Evolutionary conservation across 2,329 filamentous ascomycete species (phyloP), one percentile per base, ranked within the genome.

Genomic region (Aspergillus sergii): DNA sequence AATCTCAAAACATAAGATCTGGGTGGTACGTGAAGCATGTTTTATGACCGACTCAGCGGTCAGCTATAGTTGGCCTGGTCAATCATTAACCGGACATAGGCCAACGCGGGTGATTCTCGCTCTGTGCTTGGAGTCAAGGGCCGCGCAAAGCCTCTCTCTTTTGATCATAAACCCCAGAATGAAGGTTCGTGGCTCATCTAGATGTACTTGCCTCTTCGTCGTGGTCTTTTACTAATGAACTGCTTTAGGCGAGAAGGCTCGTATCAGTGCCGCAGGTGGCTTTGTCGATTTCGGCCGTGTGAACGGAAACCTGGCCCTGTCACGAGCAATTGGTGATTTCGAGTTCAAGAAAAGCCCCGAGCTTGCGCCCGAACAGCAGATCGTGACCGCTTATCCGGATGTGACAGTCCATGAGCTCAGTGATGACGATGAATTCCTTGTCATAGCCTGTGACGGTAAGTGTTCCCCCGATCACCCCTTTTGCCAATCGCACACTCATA

Each of bases 331-430:
- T 79, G 95, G 95, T 72, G 95, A 99, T 79, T 99, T 99, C 76
- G 95, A 99, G 79, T 99, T 99, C 87, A 99, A 99, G 87, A 98
- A 98, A 86, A 97, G 93, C 78, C 92, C 94, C 71, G 94, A 97
- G 75, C 88, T 99, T 55, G 90, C 94, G 3, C 95, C 95, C n/a
- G 95, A 99, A 82, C 92, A 96, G 77, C 95, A 99, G 80, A 98
- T 99, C 69, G 95, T 99, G 50, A 99, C 95, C 19, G 95, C 95
- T 7, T 98, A 90, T 80, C 95, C 95, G 26, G 95, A 99, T 76
- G 93, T 99, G 51, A 92, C 93, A 60, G 87, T 92, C 65, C 95
- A 99, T 78, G 92, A 97, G 58, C 85, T 98, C 68, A 90, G 88
- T 60, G 91, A 95, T 57, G 94, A 99, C 75, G 95, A 99, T 75